A percentile compares a stretch with the other conserved stretches of the same genome.
Evolutionary conservation across 768 basidiomycete species (phyloP).

Genomic region (Amanita inopinata): DNA sequence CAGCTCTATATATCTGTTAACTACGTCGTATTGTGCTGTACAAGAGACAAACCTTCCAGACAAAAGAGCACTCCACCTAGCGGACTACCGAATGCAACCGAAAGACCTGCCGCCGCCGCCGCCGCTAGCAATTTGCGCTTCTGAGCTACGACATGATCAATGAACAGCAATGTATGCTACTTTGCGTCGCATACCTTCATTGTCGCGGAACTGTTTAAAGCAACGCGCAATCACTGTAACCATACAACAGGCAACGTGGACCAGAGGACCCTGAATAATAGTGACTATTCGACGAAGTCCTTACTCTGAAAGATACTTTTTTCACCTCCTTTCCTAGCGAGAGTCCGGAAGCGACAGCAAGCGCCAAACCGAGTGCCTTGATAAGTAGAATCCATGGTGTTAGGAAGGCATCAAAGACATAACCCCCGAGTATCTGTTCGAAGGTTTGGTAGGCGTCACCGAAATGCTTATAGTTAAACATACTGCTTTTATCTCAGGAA

Average conservation of each 20-base stretch:
- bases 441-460: background rate
- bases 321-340: constrained; percentile 76
- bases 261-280: constrained; percentile 56
- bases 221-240: constrained; percentile 58
- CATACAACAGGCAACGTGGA: constrained; percentile 79
- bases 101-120: constrained; percentile 79
- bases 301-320: constrained; percentile 9
- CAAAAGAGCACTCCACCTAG: constrained; percentile 82
- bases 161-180: background rate
- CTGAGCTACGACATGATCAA: constrained; percentile 37
- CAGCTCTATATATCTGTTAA: constrained; percentile 31
- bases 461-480: no score
- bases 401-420: constrained; percentile 82
- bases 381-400: constrained; percentile 79
- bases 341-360: constrained; percentile 78
- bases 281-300: constrained; percentile 4
- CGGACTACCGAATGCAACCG: constrained; percentile 83
- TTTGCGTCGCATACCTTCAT: constrained; percentile 46
- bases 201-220: constrained; percentile 64
- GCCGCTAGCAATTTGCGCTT: constrained; percentile 76
- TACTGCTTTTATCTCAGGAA: constrained; percentile 78
- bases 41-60: constrained; percentile 44
- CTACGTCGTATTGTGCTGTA: background rate
- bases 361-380: constrained; percentile 73
- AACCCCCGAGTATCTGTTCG: constrained; percentile 65